Conservation (phyloP, 73 alveolate species). For the Paramecium sexaurelia region DNA sequence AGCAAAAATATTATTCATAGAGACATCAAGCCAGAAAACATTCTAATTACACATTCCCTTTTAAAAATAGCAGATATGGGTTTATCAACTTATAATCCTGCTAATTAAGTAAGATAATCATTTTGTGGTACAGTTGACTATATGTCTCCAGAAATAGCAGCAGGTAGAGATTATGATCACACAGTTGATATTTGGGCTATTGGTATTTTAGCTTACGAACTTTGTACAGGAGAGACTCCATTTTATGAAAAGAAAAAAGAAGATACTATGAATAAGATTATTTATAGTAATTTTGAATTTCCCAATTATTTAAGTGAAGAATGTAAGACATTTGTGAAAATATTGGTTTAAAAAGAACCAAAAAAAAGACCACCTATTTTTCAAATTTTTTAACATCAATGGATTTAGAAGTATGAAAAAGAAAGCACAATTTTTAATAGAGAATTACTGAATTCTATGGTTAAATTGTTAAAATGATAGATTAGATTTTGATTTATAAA, state of each 20-base stretch:
- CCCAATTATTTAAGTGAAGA: slow-evolving; percentile 48
- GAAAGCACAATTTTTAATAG: slow-evolving; percentile 26
- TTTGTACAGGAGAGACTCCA: slow-evolving; percentile 72
- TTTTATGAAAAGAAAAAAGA: slow-evolving; percentile 62
- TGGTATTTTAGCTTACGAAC: slow-evolving; percentile 77
- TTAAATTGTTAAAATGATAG: slow-evolving; percentile 19
- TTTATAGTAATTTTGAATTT: slow-evolving; percentile 45
- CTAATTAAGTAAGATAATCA: slow-evolving; percentile 81
- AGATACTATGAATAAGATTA: slow-evolving; percentile 52
- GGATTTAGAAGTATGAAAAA: slow-evolving; percentile 51
- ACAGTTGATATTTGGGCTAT: slow-evolving; percentile 94
- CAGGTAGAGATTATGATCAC: slow-evolving; percentile 86
- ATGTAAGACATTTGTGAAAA: background rate
- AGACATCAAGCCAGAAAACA: slow-evolving; percentile 79
- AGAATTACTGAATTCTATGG: slow-evolving; percentile 13
- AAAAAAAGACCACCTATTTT: slow-evolving; percentile 28
- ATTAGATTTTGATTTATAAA: background rate
- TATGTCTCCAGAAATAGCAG: slow-evolving; percentile 94
- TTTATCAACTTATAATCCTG: slow-evolving; percentile 57
- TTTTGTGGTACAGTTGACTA: slow-evolving; percentile 96
- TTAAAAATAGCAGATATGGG: slow-evolving; percentile 66
- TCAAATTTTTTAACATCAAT: slow-evolving; percentile 50
- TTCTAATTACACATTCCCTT: slow-evolving; percentile 56
- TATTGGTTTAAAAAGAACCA: slow-evolving; percentile 37
- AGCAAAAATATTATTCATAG: slow-evolving; percentile 72